These are phyloP conservation scores for Colletotrichum siamense DNA, from an alignment of 2,329 filamentous ascomycete genomes.

Conservation along the genomic window DNA sequence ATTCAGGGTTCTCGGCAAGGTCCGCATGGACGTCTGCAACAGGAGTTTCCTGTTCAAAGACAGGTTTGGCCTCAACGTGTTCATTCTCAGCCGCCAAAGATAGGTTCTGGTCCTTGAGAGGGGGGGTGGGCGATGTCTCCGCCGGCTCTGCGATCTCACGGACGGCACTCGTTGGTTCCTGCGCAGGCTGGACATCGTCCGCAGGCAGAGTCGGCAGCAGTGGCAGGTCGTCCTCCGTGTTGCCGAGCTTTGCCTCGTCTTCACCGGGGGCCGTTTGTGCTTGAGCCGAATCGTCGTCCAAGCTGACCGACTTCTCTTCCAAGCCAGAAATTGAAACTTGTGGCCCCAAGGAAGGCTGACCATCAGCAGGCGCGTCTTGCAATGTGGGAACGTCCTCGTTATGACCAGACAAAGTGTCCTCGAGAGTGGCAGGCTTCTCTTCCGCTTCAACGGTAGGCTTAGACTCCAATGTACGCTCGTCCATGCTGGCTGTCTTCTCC, in stretches of 20 bases:
- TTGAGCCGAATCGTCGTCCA: background rate
- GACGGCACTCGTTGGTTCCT: background rate
- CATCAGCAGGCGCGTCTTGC: background rate
- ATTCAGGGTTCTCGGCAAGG: background rate
- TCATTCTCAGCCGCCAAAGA: background rate
- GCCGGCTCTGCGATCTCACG: background rate
- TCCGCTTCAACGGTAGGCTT: background rate
- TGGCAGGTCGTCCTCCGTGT: background rate
- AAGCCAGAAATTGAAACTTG: background rate
- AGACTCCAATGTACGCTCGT: background rate
- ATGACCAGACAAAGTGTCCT: background rate
- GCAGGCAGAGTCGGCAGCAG: background rate
- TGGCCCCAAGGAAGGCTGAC: background rate
- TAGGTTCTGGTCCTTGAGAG: conserved; percentile 25
- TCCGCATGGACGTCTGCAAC: background rate
- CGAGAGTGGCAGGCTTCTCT: background rate
- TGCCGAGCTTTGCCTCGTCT: background rate
- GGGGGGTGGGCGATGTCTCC: background rate
- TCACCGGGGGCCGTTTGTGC: background rate
- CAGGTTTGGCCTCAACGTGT: background rate
- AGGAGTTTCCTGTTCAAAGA: background rate
- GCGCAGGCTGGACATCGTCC: background rate
- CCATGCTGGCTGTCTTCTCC: background rate
- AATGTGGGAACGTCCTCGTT: background rate
- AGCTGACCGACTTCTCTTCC: background rate